These are phyloP conservation scores for Boeremia lycopersici DNA, from an alignment of 2,329 filamentous ascomycete species.

Conservation along the genomic window DNA sequence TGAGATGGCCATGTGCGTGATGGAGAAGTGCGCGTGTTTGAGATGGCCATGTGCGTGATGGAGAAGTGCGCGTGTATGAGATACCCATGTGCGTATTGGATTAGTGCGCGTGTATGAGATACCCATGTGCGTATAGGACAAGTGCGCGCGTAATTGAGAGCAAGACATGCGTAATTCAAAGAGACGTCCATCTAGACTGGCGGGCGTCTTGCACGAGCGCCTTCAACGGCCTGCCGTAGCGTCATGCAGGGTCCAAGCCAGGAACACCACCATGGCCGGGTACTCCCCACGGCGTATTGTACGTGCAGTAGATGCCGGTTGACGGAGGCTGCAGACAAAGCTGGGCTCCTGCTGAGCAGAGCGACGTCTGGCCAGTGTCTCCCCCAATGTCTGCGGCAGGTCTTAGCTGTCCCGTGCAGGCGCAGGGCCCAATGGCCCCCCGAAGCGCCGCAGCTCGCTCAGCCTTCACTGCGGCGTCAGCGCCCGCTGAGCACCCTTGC, in stretches of 20 bases:
- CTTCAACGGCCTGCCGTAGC: constrained; percentile 19
- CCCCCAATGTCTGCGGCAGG: not conserved
- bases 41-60: too few relatives aligned
- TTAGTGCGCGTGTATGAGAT: too few relatives aligned
- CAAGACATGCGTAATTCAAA: not conserved
- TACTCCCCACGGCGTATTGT: too few relatives aligned
- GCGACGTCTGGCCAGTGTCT: not conserved
- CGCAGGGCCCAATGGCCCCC: constrained; percentile 8
- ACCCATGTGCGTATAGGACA: too few relatives aligned
- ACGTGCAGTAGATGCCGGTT: too few relatives aligned
- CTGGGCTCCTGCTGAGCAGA: not conserved
- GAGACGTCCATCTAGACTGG: not conserved
- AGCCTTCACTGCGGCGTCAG: constrained; percentile 26
- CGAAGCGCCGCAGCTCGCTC: constrained; percentile 21
- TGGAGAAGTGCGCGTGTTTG: too few relatives aligned
- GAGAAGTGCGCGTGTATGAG: too few relatives aligned
- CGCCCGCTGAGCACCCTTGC: constrained; percentile 26
- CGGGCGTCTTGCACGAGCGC: constrained; percentile 6
- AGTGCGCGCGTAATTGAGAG: not conserved
- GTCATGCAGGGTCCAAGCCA: constrained; percentile 31
- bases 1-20: too few relatives aligned
- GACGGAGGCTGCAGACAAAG: not conserved
- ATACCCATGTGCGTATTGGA: too few relatives aligned
- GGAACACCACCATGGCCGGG: not conserved
- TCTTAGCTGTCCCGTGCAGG: not conserved